phyloP scores from a whole-genome alignment of 805 yeast species.

The Candida railenensis region DNA sequence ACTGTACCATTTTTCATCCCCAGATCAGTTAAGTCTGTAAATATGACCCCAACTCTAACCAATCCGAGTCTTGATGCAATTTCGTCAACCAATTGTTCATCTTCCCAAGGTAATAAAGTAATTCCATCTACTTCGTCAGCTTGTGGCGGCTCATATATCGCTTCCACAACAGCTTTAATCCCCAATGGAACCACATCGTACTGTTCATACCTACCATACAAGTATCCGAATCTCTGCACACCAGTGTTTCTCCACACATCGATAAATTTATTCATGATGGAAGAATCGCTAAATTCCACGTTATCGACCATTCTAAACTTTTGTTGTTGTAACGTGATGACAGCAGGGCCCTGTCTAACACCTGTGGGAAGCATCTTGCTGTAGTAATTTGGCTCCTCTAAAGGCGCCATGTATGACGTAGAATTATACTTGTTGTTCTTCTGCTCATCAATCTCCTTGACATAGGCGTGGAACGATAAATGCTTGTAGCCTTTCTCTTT shows the following conservation, averaged over 20 bases:
- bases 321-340: conserved; percentile 89
- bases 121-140: conserved; percentile 83
- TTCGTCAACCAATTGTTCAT: conserved; percentile 50
- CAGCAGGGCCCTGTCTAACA: conserved; percentile 69
- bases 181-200: conserved; percentile 90
- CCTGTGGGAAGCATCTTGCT: conserved; percentile 56
- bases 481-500: conserved; percentile 80
- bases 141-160: conserved; percentile 93
- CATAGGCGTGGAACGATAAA: conserved; percentile 78
- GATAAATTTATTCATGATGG: conserved; percentile 76
- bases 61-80: conserved; percentile 63
- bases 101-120: conserved; percentile 55
- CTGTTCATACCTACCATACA: conserved; percentile 77
- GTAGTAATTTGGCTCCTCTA: conserved; percentile 66
- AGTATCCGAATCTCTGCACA: conserved; percentile 77
- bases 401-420: conserved; percentile 68
- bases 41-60: conserved; percentile 74
- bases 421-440: conserved; percentile 64
- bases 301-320: conserved; percentile 95
- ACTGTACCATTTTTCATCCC: conserved; percentile 88
- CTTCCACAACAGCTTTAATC: conserved; percentile 89
- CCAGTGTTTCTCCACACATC: conserved; percentile 92
- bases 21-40: conserved; percentile 86
- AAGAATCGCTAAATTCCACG: conserved; percentile 80
- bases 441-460: conserved; percentile 67